Conservation (phyloP, 306 rosid genomes). For the Lotus japonicus region DNA sequence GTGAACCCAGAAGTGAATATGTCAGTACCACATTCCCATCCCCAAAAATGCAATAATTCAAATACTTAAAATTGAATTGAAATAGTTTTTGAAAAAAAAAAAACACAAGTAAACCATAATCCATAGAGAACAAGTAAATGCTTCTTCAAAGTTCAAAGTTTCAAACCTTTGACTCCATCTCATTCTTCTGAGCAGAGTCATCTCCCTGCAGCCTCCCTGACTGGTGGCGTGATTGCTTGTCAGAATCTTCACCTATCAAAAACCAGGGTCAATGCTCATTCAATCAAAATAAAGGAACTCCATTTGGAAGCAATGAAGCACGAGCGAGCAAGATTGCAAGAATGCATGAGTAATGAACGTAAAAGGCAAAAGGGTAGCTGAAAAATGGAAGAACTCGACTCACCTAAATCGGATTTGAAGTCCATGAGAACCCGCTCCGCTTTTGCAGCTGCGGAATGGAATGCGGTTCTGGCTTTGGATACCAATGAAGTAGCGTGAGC, state of each 20-base stretch:
- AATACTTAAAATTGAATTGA: not conserved
- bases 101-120: not conserved
- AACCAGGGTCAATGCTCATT: conserved; percentile 12
- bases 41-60: conserved; percentile 3
- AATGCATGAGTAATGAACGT: not conserved
- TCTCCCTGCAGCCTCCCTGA: conserved; percentile 17
- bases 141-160: not conserved
- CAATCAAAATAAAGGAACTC: too few relatives aligned
- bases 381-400: not conserved
- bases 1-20: not conserved
- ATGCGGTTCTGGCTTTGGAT: conserved; percentile 82
- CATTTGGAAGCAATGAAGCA: conserved; percentile 3
- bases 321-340: not conserved
- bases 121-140: not conserved
- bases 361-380: too few relatives aligned
- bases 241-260: conserved; percentile 54
- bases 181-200: conserved; percentile 27
- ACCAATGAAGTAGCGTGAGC: conserved; percentile 48
- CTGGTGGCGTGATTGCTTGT: conserved; percentile 36
- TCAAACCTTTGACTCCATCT: conserved; percentile 51
- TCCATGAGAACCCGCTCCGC: conserved; percentile 77
- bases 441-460: conserved; percentile 93
- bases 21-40: not conserved
- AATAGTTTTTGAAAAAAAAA: not conserved
- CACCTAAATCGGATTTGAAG: conserved; percentile 72